Conservation (phyloP, 2,329 filamentous ascomycete genomes). For the Amphichorda felina region DNA sequence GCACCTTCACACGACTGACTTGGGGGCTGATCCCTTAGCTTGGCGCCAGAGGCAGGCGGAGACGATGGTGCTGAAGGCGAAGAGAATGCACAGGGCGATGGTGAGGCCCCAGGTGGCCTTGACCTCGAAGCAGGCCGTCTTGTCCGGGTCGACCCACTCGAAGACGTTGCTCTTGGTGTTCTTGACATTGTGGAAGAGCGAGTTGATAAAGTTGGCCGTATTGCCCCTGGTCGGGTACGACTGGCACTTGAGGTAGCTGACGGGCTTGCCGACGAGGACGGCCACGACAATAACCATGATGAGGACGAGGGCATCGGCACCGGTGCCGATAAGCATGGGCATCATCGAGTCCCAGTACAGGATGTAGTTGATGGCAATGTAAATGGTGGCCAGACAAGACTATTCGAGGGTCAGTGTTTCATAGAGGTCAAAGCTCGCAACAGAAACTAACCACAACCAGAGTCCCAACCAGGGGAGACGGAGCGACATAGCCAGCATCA, state of each 20-base stretch:
- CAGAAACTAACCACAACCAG: slow-evolving; percentile 63
- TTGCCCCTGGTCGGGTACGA: slow-evolving; percentile 29
- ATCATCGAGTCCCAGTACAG: slow-evolving; percentile 69
- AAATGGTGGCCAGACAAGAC: slow-evolving; percentile 70
- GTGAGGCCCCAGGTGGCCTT: slow-evolving; percentile 81
- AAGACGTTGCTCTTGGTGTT: slow-evolving; percentile 17
- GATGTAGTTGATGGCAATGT: slow-evolving; percentile 69
- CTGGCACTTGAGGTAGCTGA: slow-evolving; percentile 67
- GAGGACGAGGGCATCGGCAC: slow-evolving; percentile 56
- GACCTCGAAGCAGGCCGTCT: slow-evolving; percentile 65
- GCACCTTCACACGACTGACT: slow-evolving; percentile 31
- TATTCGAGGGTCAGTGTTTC: too few relatives aligned
- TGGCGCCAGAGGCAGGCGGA: slow-evolving; percentile 51
- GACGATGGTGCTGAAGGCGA: slow-evolving; percentile 49
- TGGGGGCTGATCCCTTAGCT: slow-evolving; percentile 22
- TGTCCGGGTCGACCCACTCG: slow-evolving; percentile 37
- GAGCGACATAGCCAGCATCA: slow-evolving; percentile 49
- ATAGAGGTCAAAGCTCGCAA: too few relatives aligned
- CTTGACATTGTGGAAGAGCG: slow-evolving; percentile 28
- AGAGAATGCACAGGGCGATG: slow-evolving; percentile 66
- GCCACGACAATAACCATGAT: slow-evolving; percentile 70
- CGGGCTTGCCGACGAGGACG: slow-evolving; percentile 65
- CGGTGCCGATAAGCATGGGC: slow-evolving; percentile 57
- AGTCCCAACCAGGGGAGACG: slow-evolving; percentile 64
- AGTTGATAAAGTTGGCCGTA: slow-evolving; percentile 30